Percentiles rank a stretch among this genome's conserved stretches.
These are phyloP conservation scores for Daldinia concentrica DNA, from an alignment of 495 filamentous ascomycete genomes.

Conservation along the genomic window DNA sequence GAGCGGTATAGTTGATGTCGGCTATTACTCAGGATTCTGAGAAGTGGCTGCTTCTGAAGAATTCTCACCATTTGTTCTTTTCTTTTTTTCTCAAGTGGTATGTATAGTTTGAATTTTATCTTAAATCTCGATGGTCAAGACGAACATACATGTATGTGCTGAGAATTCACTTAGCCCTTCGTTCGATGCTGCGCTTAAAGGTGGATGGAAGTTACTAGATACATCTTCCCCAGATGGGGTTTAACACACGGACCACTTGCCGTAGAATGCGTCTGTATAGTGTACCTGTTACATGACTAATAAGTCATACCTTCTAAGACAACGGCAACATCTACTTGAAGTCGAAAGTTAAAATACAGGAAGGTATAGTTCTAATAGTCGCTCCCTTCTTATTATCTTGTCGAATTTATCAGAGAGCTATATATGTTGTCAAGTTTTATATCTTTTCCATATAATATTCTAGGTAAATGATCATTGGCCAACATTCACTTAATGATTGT, in stretches of 20 bases:
- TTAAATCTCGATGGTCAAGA: background rate
- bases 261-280: background rate
- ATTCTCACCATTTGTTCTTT: conserved; percentile 26
- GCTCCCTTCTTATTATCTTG: background rate
- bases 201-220: conserved; percentile 33
- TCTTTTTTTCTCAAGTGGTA: background rate
- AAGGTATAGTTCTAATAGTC: background rate
- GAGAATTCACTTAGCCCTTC: background rate
- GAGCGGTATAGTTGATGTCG: conserved; percentile 9
- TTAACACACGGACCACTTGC: background rate
- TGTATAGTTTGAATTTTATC: background rate
- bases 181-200: background rate
- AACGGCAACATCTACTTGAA: background rate
- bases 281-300: too few relatives aligned
- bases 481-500: background rate
- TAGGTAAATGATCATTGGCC: background rate
- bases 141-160: background rate
- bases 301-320: background rate
- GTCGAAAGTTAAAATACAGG: background rate
- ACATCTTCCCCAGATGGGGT: conserved; percentile 15
- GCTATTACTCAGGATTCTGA: conserved; percentile 32
- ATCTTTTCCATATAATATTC: background rate
- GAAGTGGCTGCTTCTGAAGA: conserved; percentile 7
- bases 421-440: background rate
- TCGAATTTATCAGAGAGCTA: background rate